Evolutionary conservation across 352 stramenopile species (phyloP).

Genomic region (Phytophthora macrochlamydospora): DNA sequence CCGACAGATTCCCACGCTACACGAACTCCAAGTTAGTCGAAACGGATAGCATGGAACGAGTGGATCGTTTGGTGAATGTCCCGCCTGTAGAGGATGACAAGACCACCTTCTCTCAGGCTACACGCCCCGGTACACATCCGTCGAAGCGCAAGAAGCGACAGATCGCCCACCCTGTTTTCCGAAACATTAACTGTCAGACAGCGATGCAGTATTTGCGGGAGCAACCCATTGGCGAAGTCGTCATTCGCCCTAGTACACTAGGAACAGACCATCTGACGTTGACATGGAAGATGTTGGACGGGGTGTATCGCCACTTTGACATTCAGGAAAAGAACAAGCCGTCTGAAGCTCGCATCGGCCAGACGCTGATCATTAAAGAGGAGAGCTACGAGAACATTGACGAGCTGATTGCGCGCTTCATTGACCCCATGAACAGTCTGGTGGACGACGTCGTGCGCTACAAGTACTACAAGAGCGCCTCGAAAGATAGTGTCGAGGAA

Average conservation of each 20-base stretch:
- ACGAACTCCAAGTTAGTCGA: constrained; percentile 60
- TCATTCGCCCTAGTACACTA: constrained; percentile 85
- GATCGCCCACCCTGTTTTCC: constrained; percentile 85
- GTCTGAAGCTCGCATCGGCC: constrained; percentile 79
- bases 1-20: constrained; percentile 58
- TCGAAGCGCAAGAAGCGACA: constrained; percentile 86
- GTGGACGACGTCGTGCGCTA: constrained; percentile 87
- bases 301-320: constrained; percentile 89
- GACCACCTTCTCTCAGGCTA: constrained; percentile 37
- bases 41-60: constrained; percentile 67
- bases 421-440: constrained; percentile 89
- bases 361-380: constrained; percentile 87
- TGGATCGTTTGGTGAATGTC: constrained; percentile 82
- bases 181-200: constrained; percentile 86
- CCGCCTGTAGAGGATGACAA: constrained; percentile 81
- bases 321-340: constrained; percentile 89
- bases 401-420: constrained; percentile 86
- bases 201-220: constrained; percentile 86
- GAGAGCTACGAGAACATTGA: constrained; percentile 89
- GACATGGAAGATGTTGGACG: constrained; percentile 89
- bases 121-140: constrained; percentile 36
- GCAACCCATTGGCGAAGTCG: constrained; percentile 79
- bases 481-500: constrained; percentile 80
- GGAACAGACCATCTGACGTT: constrained; percentile 86
- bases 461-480: constrained; percentile 85